Evolutionary conservation across 345 rosid species (phyloP), one percentile per base, ranked within the genome.

Genomic region (Brassica incana): DNA sequence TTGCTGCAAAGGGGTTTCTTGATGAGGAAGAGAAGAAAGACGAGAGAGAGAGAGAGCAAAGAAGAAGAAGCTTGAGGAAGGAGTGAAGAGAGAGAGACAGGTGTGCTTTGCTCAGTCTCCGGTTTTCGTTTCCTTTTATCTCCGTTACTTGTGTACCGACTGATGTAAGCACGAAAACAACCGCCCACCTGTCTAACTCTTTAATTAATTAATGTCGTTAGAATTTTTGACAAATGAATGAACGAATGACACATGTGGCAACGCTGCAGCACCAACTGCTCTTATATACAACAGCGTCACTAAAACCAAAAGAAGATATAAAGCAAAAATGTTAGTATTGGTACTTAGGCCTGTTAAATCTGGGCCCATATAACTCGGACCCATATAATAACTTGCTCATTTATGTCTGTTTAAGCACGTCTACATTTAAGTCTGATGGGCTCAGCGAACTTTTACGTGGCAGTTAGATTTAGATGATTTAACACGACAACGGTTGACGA

Each of bases 91-190:
- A 66, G 10, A 23, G 77, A 69, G 78, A 66, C 77, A 79, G 58
- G 71, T 78, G 81, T 72, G 5, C 27, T 40, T 65, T 63, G 5
- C 29, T 5, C 20, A 43, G 72, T 25, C 16, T 66, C 43, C 40
- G 58, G 45, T 67, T 76, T 77, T 16, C 50, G 50, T 10, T 60
- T 68, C 32, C 32, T 29, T 38, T 59, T 60, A 68, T 23, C 54
- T 70, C 66, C 76, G 76, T 77, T 78, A 40, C 68, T 73, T 79
- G 77, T 78, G 70, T 45, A 79, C 78, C 75, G 75, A 60, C 65
- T 74, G 58, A 79, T 71, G 78, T 74, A 68, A 73, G 40, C 69
- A 61, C n/a, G 82, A 74, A 79, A 68, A 73, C 82, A 68, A 74
- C 78, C 33, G 50, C 35, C 18, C 35, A 79, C 78, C 78, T 74